Conservation (phyloP, 257 asterid genomes). For the Orobanche coerulescens region DNA sequence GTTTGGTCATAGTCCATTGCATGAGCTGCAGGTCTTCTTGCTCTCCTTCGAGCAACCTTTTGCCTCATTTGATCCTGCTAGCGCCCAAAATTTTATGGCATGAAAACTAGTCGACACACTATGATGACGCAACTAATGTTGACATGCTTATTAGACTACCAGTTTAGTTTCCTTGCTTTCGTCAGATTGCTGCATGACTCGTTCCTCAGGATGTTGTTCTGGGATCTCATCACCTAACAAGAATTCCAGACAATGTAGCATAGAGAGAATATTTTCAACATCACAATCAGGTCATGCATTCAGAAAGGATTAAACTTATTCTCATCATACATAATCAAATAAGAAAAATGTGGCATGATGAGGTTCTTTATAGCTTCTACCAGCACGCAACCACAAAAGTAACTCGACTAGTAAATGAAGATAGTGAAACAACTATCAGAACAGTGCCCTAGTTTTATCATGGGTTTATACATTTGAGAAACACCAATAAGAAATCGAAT, state of each 20-base stretch:
- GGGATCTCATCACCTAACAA: constrained; percentile 59
- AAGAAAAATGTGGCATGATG: constrained; percentile 1
- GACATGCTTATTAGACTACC: constrained; percentile 35
- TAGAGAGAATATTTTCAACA: not conserved
- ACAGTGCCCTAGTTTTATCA: not conserved
- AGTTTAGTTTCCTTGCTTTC: constrained; percentile 38
- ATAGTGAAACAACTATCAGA: constrained; percentile 14
- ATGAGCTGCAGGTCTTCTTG: constrained; percentile 33
- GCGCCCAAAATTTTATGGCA: constrained; percentile 17
- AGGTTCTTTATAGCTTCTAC: constrained; percentile 13
- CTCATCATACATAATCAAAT: not conserved
- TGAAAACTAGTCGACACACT: constrained; percentile 12
- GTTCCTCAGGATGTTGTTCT: constrained; percentile 43
- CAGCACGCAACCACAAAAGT: not conserved
- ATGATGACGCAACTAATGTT: constrained; percentile 1
- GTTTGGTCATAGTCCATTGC: constrained; percentile 59
- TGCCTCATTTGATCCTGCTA: constrained; percentile 36
- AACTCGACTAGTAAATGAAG: constrained; percentile 1
- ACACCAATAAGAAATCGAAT: constrained; percentile 4
- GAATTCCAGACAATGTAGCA: constrained; percentile 16
- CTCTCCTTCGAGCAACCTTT: constrained; percentile 38
- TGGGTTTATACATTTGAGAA: not conserved
- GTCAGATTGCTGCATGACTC: constrained; percentile 35
- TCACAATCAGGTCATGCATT: constrained; percentile 15
- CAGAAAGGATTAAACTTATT: not conserved